Base-by-base conservation (phyloP, 2,329 filamentous ascomycete genomes). In the Penicillium sclerotiorum region DNA sequence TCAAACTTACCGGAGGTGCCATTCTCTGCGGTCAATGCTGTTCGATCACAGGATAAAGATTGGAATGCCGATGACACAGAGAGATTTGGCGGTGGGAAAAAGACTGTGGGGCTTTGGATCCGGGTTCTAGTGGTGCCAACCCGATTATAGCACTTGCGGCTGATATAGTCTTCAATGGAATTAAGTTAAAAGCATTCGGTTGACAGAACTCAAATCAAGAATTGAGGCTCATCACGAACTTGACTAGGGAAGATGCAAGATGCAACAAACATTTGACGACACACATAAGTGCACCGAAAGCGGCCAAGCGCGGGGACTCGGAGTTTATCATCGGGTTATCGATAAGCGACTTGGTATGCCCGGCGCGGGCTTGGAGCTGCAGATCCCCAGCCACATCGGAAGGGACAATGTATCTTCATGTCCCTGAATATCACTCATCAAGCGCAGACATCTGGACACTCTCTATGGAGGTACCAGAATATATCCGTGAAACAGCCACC, bases 1-100 rank as follows among this genome's bases (percentile, higher is more conserved):
- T n/a, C 2, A 27, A 33, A 56, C 64, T 57, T 57, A 68, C 66
- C 45, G 55, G 48, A 47, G 64, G 60, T 45, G 63, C 61, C 66
- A 68, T 68, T 48, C 25, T 57, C 21, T 41, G 38, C 23, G 32
- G 7, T n/a, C 18, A 42, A 43, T 44, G n/a, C 28, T 22, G 45
- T 45, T 37, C n/a, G 40, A 35, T 43, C 22, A 28, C 36, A 22
- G 38, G 28, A 39, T 37, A 41, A 32, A 42, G 30, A 40, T 27
- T 21, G 33, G 32, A 22, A n/a, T 15, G n/a, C 28, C 39, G 28
- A 42, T 48, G 50, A 38, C 41, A 41, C 35, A 47, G 47, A 45
- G 59, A 33, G 35, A 57, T 50, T 57, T 57, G 52, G 52, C 51
- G 53, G 57, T 57, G 59, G 57, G 56, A 61, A 61, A 60, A 60